phyloP scores from a whole-genome alignment of 257 asterid species.

The Ilex asprella region DNA sequence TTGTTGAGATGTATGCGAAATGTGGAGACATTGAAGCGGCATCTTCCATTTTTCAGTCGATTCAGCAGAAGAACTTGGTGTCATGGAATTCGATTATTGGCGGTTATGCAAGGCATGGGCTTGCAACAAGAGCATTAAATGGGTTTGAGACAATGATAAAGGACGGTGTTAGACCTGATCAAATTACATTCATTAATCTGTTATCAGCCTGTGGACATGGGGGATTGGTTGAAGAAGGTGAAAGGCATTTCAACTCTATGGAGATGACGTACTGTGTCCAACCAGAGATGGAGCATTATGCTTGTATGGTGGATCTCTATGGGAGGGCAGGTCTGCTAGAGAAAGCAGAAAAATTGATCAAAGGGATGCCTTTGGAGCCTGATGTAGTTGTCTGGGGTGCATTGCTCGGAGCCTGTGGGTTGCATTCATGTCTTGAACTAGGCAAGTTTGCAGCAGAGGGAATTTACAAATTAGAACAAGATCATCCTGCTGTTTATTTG shows the following conservation, averaged over 20 bases:
- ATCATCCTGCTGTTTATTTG: constrained; percentile 61
- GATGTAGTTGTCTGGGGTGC: constrained; percentile 81
- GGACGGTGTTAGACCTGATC: constrained; percentile 43
- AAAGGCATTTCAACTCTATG: constrained; percentile 50
- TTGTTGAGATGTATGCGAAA: constrained; percentile 74
- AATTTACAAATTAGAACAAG: constrained; percentile 37
- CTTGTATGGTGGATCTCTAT: constrained; percentile 76
- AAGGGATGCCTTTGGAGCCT: constrained; percentile 66
- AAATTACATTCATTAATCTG: constrained; percentile 53
- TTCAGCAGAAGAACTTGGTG: constrained; percentile 10
- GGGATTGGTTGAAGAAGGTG: constrained; percentile 70
- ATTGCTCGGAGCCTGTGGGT: constrained; percentile 61
- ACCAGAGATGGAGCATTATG: constrained; percentile 62
- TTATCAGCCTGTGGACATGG: constrained; percentile 73
- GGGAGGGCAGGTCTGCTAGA: constrained; percentile 68
- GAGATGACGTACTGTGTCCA: constrained; percentile 23
- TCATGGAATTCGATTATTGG: constrained; percentile 43
- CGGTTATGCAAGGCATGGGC: constrained; percentile 65
- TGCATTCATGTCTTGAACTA: constrained; percentile 43
- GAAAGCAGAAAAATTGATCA: constrained; percentile 48
- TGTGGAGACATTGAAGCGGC: constrained; percentile 61
- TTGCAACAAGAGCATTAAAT: constrained; percentile 44
- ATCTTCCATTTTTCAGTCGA: constrained; percentile 34
- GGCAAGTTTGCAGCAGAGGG: constrained; percentile 59
- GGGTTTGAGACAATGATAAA: constrained; percentile 48